Evolutionary conservation across 306 rosid species (phyloP), one percentile per base, ranked within the genome.

Genomic region (Sphenostylis stenocarpa): DNA sequence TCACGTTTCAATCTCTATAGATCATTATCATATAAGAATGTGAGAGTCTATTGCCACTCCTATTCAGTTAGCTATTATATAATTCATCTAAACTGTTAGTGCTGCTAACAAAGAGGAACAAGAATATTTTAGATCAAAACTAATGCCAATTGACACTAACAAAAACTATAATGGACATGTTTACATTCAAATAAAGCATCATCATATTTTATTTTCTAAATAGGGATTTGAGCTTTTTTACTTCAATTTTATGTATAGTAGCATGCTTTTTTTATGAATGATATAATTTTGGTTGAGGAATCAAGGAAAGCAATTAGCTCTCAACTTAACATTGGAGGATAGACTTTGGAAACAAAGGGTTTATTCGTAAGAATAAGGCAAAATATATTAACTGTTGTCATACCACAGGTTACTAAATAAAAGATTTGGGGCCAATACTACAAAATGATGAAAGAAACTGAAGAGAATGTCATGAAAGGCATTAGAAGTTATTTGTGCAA

Each of bases 1-100:
- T 20, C 64, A 51, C 56, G 28, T 47, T 72, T 70, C 26, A 15
- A 73, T 80, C 45, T 57, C 70, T 77, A 36, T 68, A 9, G 21
- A 75, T 67, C 60, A 14, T 67, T 23, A 60, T 16, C 23, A n/a
- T 2, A 33, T 47, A 14, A 36, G 38, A 73, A 67, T 4, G 44
- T 39, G 44, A 17, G 7, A 31, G 41, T 47, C 36, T 45, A 14
- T 31, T 62, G 48, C 79, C 71, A 61, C 49, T 29, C 53, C 62
- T 45, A 61, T 62, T 62, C 71, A 14, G 41, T 61, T 61, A 45
- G 29, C 61, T 62, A 31, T 6, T 20, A 61, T 45, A 47, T 65
- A 45, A 62, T 47, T 45, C 47, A 60, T 61, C 39, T 47, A 61
- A 45, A 61, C 47, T 29, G 31, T 19, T 16, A 64, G 65, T 23